Percentiles rank a stretch among this genome's conserved stretches.
phyloP scores from a whole-genome alignment of 1,284 basidiomycete genomes.

The Trichosporon ovoides region DNA sequence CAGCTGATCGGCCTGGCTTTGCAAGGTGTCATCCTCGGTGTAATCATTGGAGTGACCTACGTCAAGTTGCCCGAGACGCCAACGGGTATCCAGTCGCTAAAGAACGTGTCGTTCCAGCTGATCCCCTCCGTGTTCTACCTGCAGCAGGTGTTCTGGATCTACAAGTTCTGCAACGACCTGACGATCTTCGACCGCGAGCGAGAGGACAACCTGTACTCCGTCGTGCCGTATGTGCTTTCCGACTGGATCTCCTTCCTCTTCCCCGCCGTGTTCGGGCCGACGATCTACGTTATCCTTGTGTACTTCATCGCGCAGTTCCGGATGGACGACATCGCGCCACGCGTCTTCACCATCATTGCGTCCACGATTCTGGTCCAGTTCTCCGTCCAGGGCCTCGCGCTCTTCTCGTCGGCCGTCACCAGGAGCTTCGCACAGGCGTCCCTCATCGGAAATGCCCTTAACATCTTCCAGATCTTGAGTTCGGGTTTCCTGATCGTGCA shows the following conservation, averaged over 20 bases:
- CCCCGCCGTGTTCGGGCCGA: conserved; percentile 42
- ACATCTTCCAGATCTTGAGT: conserved; percentile 37
- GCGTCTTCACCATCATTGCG: conserved; percentile 50
- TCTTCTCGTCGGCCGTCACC: conserved; percentile 45
- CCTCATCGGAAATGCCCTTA: conserved; percentile 43
- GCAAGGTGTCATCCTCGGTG: conserved; percentile 43
- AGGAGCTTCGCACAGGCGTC: conserved; percentile 47
- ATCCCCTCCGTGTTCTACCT: conserved; percentile 46
- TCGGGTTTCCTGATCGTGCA: conserved; percentile 44
- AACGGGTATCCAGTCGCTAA: conserved; percentile 50
- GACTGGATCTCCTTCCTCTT: conserved; percentile 46
- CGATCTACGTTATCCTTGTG: conserved; percentile 44
- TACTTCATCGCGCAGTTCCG: conserved; percentile 49
- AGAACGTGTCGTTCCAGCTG: conserved; percentile 45
- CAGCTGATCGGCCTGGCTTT: conserved; percentile 38
- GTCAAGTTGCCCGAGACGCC: conserved; percentile 41
- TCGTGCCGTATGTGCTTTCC: conserved; percentile 47
- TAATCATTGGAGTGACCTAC: conserved; percentile 34
- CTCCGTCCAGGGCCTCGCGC: conserved; percentile 46
- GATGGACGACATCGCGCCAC: conserved; percentile 43
- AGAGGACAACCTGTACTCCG: conserved; percentile 42
- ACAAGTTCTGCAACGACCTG: conserved; percentile 48
- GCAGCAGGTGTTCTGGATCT: conserved; percentile 46
- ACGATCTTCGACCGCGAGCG: conserved; percentile 54
- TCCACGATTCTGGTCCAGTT: conserved; percentile 49